A percentile compares a stretch with the other conserved stretches of the same genome.
Conservation (phyloP, 495 filamentous ascomycete genomes). For the Lasiosphaeria ovina region DNA sequence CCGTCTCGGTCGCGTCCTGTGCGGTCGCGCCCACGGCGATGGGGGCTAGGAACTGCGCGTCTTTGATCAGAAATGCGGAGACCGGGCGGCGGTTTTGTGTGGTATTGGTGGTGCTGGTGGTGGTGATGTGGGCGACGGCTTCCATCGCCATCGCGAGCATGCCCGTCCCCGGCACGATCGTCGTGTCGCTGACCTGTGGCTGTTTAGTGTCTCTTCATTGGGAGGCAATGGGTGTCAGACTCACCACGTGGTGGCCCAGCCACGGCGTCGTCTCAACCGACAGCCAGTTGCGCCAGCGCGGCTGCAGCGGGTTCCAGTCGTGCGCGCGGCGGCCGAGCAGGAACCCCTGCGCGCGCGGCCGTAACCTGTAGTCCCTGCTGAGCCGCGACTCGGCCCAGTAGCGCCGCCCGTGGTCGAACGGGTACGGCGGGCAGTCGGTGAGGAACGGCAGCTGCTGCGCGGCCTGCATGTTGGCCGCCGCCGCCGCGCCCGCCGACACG, state of each 20-base stretch:
- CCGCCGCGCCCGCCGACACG: slow-evolving; percentile 13
- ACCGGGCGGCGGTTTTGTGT: slow-evolving; percentile 20
- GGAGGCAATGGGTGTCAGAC: too few species aligned
- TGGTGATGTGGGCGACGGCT: too few species aligned
- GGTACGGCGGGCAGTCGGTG: slow-evolving; percentile 33
- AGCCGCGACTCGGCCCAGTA: slow-evolving; percentile 43
- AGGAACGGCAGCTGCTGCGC: slow-evolving; percentile 20
- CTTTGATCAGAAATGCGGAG: slow-evolving; percentile 32
- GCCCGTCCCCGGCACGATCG: slow-evolving; percentile 56
- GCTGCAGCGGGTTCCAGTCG: slow-evolving; percentile 41
- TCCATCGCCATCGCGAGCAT: slow-evolving; percentile 57
- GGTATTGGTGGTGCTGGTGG: too few species aligned
- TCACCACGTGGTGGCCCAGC: slow-evolving; percentile 47
- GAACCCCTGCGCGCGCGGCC: slow-evolving; percentile 31
- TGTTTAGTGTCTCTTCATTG: too few species aligned
- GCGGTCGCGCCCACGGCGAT: slow-evolving; percentile 31
- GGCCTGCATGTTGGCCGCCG: neutral
- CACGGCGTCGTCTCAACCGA: slow-evolving; percentile 43
- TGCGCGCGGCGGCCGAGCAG: slow-evolving; percentile 38
- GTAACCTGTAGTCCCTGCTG: slow-evolving; percentile 41
- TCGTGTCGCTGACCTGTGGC: slow-evolving; percentile 27
- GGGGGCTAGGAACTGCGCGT: slow-evolving; percentile 33
- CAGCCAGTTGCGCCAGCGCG: slow-evolving; percentile 45
- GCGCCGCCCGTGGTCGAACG: slow-evolving; percentile 36
- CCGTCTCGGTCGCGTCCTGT: slow-evolving; percentile 30